Conservation (phyloP, 768 basidiomycete genomes). For the Tulasnella sp. region DNA sequence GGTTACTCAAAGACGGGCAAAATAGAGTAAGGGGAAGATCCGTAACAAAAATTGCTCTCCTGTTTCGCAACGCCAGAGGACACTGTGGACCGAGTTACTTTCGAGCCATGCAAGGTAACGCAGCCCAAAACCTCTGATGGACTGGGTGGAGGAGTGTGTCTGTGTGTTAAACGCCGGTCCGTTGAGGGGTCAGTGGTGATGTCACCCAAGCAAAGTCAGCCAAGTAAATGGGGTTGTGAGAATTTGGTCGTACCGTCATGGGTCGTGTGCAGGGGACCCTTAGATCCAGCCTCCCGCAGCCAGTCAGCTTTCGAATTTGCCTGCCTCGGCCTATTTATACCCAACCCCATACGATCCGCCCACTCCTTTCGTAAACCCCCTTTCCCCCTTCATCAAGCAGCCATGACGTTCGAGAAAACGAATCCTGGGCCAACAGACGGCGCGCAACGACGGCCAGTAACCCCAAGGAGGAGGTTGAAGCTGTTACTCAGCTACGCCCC, state of each 20-base stretch:
- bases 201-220: not conserved
- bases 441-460: not conserved
- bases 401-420: not conserved
- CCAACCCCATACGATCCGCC: not conserved
- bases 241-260: no score
- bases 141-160: not conserved
- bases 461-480: slow-evolving; percentile 29
- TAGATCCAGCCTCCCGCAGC: not conserved
- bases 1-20: no score
- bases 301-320: not conserved
- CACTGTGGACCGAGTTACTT: no score
- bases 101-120: no score
- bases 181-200: not conserved
- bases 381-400: not conserved
- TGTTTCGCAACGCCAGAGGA: no score
- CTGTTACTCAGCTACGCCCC: slow-evolving; percentile 58
- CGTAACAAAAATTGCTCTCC: no score
- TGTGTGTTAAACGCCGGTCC: not conserved
- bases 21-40: no score
- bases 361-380: not conserved
- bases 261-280: no score
- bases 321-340: not conserved
- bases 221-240: no score
- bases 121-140: no score
- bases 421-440: not conserved